Evolutionary conservation across 257 asterid genomes (phyloP), one percentile per base, ranked within the genome.

Genomic region (Perilla frutescens): DNA sequence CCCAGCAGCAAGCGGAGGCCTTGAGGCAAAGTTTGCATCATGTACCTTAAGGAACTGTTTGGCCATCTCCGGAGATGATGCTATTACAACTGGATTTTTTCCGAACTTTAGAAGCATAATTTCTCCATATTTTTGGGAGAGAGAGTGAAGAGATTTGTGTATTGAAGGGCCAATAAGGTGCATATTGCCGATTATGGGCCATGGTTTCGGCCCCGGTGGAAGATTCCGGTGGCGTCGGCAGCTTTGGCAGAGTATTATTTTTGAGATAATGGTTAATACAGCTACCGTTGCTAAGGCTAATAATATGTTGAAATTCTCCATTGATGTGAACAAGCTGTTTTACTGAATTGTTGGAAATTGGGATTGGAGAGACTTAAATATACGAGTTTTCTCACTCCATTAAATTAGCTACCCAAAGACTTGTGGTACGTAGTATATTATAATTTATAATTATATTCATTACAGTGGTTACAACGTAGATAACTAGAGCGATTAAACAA

Each of bases 51-150:
- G 26, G 56, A 84, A 73, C 70, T 75, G 79, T 50, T 78, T 76
- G 51, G 88, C 88, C 85, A 81, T 84, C 61, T 81, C 79, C 29
- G 88, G 80, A 12, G 85, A 84, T 7, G 88, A 84, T 3, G 82
- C 85, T 26, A 84, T 69, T 0, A 84, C 51, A 32, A 78, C 76
- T 5, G 85, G 85, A 45, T 49, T 71, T n/a, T 71, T 76, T 5
- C 88, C 88, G 20, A 71, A 78, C 56, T 72, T 84, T 0, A 84
- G 80, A 20, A 60, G 85, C 88, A 84, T 84, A 2, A 56, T 8
- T 3, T 29, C 54, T 0, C 54, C 54, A n/a, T 48, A 48, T 67
- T 73, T 81, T 62, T 78, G 74, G 66, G 85, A 80, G 39, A 83
- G 53, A 32, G 11, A 0, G 81, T 84, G 80, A n/a, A 81, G 61